Evolutionary conservation across 441 rosid genomes (phyloP), one percentile per base, ranked within the genome.

Genomic region (Hypseocharis bilobata): DNA sequence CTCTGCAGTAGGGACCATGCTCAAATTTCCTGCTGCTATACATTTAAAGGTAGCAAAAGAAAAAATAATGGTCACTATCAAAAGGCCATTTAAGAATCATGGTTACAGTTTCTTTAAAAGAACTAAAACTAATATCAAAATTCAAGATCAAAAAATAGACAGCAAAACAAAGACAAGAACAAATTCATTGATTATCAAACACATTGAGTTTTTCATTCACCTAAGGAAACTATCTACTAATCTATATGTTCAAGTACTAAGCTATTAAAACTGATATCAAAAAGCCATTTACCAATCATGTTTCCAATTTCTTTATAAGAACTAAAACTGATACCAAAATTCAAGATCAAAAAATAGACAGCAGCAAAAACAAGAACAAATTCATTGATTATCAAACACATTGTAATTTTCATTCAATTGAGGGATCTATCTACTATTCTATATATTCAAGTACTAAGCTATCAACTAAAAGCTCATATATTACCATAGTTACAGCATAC

Each of bases 11-110:
- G 87, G 83, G 61, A 74, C 80, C 45, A 72, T 62, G 78, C 86
- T 77, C 75, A 65, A 68, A 78, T 80, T 89, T 74, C 88, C 84
- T 69, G 80, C 83, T 78, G 86, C 83, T 70, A 71, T 13, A 54
- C 32, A 54, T 25, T 54, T 26, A 26, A 54, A 54, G 26, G 29
- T 23, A 26, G 25, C 58, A 25, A 25, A 0, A 3, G 6, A 45
- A 16, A 45, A 45, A 54, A 45, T 54, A 54, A 23, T 14, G 11
- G 3, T 25, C 14, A 54, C 30, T 11, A 23, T 11, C 59, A 54
- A 54, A 54, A 54, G 13, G 3, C 42, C 8, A 36, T 36, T 7
- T 36, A 11, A 10, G 17, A 6, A 23, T 14, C 29, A 10, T 54
- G 40, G 40, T 13, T 13, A 34, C 11, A 34, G 40, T 34, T 34